phyloP scores from a whole-genome alignment of 148 eudicot species.

The Rhododendron ferrugineum region DNA sequence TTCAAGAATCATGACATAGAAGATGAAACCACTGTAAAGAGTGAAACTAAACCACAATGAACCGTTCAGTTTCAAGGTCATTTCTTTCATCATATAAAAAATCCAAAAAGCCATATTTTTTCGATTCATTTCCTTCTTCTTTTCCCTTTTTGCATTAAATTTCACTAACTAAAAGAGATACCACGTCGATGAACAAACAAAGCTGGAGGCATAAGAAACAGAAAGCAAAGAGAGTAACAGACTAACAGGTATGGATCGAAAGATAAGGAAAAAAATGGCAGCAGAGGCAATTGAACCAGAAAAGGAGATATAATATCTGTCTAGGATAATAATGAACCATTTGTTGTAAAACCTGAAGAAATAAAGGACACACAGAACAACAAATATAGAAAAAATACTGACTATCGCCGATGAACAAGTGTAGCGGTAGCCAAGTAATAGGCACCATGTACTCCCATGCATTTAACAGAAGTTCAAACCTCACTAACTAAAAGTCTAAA shows the following conservation, averaged over 20 bases:
- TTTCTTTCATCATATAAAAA: not conserved
- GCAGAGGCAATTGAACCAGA: not conserved
- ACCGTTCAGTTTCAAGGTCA: not conserved
- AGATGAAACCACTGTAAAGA: not conserved
- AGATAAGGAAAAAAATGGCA: not conserved
- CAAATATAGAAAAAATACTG: not conserved
- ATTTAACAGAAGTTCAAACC: not conserved
- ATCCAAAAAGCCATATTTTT: not conserved
- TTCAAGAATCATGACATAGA: not conserved
- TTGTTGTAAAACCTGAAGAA: not conserved
- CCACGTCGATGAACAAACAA: not conserved
- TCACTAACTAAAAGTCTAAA: not conserved
- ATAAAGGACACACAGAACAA: not conserved
- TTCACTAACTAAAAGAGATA: not conserved
- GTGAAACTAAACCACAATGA: not conserved
- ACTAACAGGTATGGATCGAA: not conserved
- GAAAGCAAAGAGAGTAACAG: not conserved
- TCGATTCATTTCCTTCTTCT: not conserved
- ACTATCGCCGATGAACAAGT: not conserved
- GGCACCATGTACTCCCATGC: not conserved
- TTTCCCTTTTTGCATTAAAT: not conserved
- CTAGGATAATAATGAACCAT: not conserved
- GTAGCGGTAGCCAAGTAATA: not conserved
- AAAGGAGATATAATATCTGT: not conserved
- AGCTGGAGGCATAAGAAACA: not conserved